Base-by-base conservation (phyloP, 805 yeast species). In the Ogataea salicorniae region DNA sequence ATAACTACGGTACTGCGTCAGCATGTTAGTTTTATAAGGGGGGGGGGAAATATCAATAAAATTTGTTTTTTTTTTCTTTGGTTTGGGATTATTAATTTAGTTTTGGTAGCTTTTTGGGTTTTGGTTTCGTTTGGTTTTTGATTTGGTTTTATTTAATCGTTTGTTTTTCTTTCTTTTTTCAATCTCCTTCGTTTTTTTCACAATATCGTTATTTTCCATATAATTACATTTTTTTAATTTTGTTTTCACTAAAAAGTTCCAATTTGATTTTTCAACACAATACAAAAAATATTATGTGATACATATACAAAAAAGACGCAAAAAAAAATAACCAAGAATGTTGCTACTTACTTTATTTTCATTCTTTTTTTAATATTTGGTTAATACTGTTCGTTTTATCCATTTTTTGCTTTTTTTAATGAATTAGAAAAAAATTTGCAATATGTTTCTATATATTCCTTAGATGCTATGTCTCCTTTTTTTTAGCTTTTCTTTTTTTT, bases 1-100 rank as follows among this genome's bases (percentile, higher is more conserved):
- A 37, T 20, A 46, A 33, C 43, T 55, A 51, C 33, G 51, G 57
- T 43, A 50, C 61, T 36, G 54, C 62, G 5, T 45, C 58, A 33
- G 60, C 62, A n/a, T 56, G 58, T 42, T 59, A 15, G n/a, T 15
- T 34, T 15, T 5, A 4, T 15, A 2, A 14, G n/a, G 29, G 22
- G 2, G 8, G n/a, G n/a, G n/a, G n/a, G n/a, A n/a, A n/a, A 3
- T 35, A n/a, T 14, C 16, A 8, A 18, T 39, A 22, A n/a, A 7
- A 2, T 26, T 37, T 39, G 33, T 22, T 39, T 23, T 39, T 22
- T 22, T n/a, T 26, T 23, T 6, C 5, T 15, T 23, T n/a, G n/a
- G 16, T 26, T 23, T n/a, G 16, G 15, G 33, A n/a, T n/a, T 23
- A 9, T 33, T 17, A 8, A n/a, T 17, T 16, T 37, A 34, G 22